Conservation (phyloP, 768 basidiomycete genomes). For the Lactifluus hygrophoroides region DNA sequence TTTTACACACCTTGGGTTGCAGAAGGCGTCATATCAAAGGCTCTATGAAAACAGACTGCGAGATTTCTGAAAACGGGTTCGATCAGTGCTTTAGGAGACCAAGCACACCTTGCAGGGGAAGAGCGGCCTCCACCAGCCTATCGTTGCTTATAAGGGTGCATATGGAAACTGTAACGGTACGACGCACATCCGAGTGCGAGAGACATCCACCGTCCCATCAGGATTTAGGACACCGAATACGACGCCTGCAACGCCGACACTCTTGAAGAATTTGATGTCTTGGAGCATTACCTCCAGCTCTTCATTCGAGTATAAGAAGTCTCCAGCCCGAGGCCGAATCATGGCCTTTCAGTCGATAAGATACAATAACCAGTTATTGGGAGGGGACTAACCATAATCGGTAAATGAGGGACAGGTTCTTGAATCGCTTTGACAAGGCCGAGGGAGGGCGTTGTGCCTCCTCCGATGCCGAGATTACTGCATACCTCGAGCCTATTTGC, state of each 20-base stretch:
- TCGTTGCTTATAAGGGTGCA: background rate
- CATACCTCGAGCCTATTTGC: slow-evolving; percentile 76
- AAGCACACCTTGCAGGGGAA: slow-evolving; percentile 50
- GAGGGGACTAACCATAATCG: slow-evolving; percentile 52
- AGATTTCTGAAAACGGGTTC: background rate
- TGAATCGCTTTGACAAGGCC: slow-evolving; percentile 59
- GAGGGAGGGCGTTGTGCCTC: slow-evolving; percentile 76
- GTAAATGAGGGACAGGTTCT: slow-evolving; percentile 38
- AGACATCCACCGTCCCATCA: slow-evolving; percentile 52
- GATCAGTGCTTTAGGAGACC: background rate
- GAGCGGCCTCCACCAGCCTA: slow-evolving; percentile 50
- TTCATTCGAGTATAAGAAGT: slow-evolving; percentile 61
- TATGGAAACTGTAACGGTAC: background rate
- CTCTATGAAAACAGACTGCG: slow-evolving; percentile 70
- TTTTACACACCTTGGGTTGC: background rate
- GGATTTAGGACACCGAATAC: slow-evolving; percentile 55
- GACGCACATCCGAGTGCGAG: slow-evolving; percentile 45
- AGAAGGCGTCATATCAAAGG: slow-evolving; percentile 49
- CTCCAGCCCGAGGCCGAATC: slow-evolving; percentile 72
- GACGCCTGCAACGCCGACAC: slow-evolving; percentile 50
- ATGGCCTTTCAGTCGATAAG: slow-evolving; percentile 41
- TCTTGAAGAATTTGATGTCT: slow-evolving; percentile 58
- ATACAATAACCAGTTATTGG: background rate
- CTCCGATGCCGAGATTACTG: slow-evolving; percentile 58
- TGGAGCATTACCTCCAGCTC: slow-evolving; percentile 70